These are phyloP conservation scores for Bassia scoparia DNA, from an alignment of 148 eudicot species.

Conservation along the genomic window DNA sequence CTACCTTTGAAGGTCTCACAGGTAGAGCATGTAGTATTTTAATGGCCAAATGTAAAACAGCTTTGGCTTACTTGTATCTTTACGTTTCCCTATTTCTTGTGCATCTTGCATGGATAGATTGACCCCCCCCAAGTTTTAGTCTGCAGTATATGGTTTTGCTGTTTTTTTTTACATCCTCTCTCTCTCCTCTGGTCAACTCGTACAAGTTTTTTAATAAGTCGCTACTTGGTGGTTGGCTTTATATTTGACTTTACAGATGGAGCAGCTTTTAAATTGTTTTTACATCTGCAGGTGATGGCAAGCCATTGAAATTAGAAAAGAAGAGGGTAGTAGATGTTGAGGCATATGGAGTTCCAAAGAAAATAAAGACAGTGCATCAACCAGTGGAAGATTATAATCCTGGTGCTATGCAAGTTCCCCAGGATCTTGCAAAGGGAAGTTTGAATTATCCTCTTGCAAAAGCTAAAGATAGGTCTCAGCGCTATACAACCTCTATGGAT, in stretches of 20 bases:
- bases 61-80: neutral
- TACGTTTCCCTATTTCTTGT: neutral
- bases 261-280: conserved; percentile 12
- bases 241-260: neutral
- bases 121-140: too few species aligned
- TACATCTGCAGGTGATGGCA: conserved; percentile 31
- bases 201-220: neutral
- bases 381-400: conserved; percentile 16
- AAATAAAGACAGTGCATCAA: conserved; percentile 24
- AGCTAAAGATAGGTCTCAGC: conserved; percentile 21
- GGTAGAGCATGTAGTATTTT: neutral
- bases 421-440: conserved; percentile 19
- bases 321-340: conserved; percentile 36
- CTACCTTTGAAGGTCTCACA: neutral
- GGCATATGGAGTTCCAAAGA: conserved; percentile 30
- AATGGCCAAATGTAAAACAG: neutral
- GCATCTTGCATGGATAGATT: neutral
- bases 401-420: conserved; percentile 17
- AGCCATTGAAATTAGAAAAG: conserved; percentile 23
- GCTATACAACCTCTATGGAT: conserved; percentile 9
- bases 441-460: conserved; percentile 16
- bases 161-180: neutral
- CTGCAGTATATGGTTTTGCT: neutral
- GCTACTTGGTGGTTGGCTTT: conserved; percentile 1
- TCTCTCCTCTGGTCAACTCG: neutral